Base-by-base conservation (phyloP, 345 rosid species). In the Aegle marmelos region DNA sequence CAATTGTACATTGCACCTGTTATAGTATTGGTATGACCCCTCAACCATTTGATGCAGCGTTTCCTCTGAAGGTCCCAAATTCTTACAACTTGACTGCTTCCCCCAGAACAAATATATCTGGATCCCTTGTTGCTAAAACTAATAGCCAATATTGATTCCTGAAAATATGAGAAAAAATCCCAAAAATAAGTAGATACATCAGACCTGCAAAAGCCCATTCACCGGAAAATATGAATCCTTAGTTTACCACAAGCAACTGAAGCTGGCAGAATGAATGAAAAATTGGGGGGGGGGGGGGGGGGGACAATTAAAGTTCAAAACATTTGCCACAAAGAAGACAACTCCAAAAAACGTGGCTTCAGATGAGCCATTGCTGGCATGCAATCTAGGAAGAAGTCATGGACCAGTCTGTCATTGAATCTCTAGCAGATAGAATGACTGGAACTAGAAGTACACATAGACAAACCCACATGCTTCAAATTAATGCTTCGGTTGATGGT, bases 51-150 rank as follows among this genome's bases (percentile, higher is more conserved):
- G 78, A 94, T 91, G 77, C 99, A 94, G 76, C 94, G 88, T 78
- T 91, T 94, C 79, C 95, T 87, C 85, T 97, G 98, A 82, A 94
- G 85, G 86, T 97, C 99, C 99, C 98, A 97, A 85, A 97, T 91
- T 83, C 93, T 94, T 54, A 97, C 97, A 62, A 90, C 91, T 80
- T 90, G 95, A 77, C 95, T 91, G 80, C 89, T 92, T 79, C 99
- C 98, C 59, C 99, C 98, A 11, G 98, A 93, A 84, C 98, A 94
- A 83, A 94, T 85, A 75, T 93, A 97, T 83, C 98, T 90, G 61
- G 98, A 94, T 33, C 93, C 94, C 82, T 91, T 97, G 85, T 83
- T 91, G 86, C 97, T 89, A 85, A 94, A 97, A 87, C 90, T 90
- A 66, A 97, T 90, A 85, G 93, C 90, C 70, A 79, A 85, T 82